Conservation (phyloP, 345 rosid species). For the Clausena lansium region DNA sequence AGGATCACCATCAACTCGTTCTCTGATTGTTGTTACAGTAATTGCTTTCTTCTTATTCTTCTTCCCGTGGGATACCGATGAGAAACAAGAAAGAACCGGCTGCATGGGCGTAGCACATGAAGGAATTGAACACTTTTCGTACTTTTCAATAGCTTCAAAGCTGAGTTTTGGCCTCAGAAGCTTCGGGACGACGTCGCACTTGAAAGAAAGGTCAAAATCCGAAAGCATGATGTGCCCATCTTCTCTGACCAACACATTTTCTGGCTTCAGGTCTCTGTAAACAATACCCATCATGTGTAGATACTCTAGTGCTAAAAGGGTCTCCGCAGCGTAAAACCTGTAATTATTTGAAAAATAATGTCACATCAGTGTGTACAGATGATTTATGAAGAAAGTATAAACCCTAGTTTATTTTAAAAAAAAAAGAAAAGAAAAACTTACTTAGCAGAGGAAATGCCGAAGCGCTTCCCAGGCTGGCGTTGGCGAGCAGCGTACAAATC, state of each 20-base stretch:
- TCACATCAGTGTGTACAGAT: no score
- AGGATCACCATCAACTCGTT: slow-evolving; percentile 28
- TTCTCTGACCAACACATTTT: slow-evolving; percentile 64
- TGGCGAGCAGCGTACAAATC: slow-evolving; percentile 79
- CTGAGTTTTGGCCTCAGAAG: slow-evolving; percentile 39
- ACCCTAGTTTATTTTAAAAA: no score
- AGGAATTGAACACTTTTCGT: slow-evolving; percentile 46
- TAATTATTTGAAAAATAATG: no score
- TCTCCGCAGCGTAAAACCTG: slow-evolving; percentile 79
- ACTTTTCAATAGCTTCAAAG: slow-evolving; percentile 10
- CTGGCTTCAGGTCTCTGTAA: slow-evolving; percentile 71
- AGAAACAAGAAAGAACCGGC: slow-evolving; percentile 75
- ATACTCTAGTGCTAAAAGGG: slow-evolving; percentile 61
- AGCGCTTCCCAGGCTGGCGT: slow-evolving; percentile 70
- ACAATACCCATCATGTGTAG: slow-evolving; percentile 85
- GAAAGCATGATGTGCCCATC: slow-evolving; percentile 80
- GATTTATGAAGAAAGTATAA: no score
- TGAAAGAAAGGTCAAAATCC: slow-evolving; percentile 79
- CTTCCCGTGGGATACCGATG: slow-evolving; percentile 36
- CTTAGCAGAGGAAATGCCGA: slow-evolving; percentile 73
- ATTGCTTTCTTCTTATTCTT: slow-evolving; percentile 18
- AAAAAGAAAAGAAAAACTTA: slow-evolving; percentile 20
- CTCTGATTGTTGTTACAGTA: slow-evolving; percentile 46
- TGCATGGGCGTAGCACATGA: slow-evolving; percentile 59
- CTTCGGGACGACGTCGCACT: slow-evolving; percentile 82